Percentiles rank a stretch among this genome's conserved stretches.
Evolutionary conservation across 2,329 filamentous ascomycete species (phyloP).

Genomic region (Elsinoe necatrix): DNA sequence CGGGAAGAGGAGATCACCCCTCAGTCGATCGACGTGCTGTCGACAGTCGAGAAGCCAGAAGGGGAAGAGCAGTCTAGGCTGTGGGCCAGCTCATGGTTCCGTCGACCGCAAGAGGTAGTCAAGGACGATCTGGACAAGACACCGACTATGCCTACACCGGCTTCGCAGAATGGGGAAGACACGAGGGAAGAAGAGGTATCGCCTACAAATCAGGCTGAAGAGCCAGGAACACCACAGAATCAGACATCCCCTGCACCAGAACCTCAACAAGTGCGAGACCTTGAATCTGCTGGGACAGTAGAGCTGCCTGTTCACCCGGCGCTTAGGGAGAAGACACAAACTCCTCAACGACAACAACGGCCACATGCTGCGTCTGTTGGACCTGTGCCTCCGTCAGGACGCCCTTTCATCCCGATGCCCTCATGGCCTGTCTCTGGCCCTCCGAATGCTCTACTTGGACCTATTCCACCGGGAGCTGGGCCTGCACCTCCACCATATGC

Average conservation of each 20-base stretch:
- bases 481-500: conserved; percentile 6
- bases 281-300: not conserved
- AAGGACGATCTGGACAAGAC: conserved; percentile 2
- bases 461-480: conserved; percentile 6
- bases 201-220: not conserved
- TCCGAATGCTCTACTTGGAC: conserved; percentile 3
- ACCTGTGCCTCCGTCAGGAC: conserved; percentile 1
- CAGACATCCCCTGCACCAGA: not conserved
- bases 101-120: conserved; percentile 10
- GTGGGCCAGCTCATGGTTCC: conserved; percentile 11
- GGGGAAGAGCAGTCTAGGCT: not conserved
- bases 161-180: not conserved
- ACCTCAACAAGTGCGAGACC: not conserved
- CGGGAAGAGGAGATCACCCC: conserved; percentile 5
- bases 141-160: conserved; percentile 3
- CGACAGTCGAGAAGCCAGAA: conserved; percentile 4
- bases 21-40: conserved; percentile 3
- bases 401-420: conserved; percentile 7
- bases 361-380: not conserved
- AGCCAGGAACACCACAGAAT: not conserved
- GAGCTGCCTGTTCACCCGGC: conserved; percentile 1
- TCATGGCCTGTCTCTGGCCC: conserved; percentile 8
- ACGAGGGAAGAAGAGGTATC: not conserved
- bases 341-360: not conserved
- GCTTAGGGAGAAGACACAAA: not conserved